These are phyloP conservation scores for Prototheca wickerhamii DNA, from an alignment of 163 green algal genomes.

Conservation along the genomic window DNA sequence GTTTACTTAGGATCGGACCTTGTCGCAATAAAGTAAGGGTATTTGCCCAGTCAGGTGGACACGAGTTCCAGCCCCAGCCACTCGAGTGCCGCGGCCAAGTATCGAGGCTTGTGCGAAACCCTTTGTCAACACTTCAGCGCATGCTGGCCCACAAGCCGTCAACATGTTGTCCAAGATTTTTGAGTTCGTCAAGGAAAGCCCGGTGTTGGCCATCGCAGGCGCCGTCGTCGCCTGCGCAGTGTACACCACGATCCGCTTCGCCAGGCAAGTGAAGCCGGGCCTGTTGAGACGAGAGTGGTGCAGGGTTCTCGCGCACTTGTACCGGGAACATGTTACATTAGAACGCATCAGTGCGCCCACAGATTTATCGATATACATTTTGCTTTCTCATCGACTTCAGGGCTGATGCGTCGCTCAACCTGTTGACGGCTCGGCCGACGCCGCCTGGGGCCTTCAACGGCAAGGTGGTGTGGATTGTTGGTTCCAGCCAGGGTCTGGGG, in stretches of 20 bases:
- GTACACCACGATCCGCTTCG: not conserved
- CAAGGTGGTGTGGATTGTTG: slow-evolving; percentile 78
- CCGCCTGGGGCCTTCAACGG: slow-evolving; percentile 37
- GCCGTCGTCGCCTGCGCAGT: not conserved
- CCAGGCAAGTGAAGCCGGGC: not conserved
- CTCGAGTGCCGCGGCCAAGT: no score
- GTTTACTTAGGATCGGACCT: no score
- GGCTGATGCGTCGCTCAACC: slow-evolving; percentile 46
- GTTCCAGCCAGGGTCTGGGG: slow-evolving; percentile 65
- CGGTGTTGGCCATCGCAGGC: not conserved
- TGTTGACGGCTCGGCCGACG: slow-evolving; percentile 29
- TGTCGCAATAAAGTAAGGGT: no score
- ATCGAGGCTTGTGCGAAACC: no score
- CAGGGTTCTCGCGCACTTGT: not conserved
- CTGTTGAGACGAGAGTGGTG: not conserved
- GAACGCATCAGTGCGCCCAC: not conserved
- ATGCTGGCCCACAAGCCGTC: no score
- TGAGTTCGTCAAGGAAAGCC: no score
- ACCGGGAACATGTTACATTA: not conserved
- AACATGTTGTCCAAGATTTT: no score
- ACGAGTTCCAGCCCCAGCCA: no score
- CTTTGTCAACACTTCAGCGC: no score
- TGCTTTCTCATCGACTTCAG: slow-evolving; percentile 2
- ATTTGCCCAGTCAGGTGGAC: no score
- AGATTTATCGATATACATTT: not conserved